Evolutionary conservation across 257 asterid species (phyloP), one percentile per base, ranked within the genome.

Genomic region (Mitragyna speciosa): DNA sequence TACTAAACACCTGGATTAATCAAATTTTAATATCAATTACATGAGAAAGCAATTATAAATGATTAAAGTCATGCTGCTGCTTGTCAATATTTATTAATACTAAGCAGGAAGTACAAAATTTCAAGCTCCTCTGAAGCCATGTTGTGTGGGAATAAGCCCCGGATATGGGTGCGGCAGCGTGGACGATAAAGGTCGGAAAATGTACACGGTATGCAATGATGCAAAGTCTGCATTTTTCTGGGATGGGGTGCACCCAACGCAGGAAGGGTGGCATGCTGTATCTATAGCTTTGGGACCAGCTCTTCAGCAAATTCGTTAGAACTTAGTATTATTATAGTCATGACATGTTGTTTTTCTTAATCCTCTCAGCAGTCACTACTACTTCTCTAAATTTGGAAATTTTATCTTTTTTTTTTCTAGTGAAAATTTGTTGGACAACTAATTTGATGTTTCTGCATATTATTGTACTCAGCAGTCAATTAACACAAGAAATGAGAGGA

Each of bases 211-310:
- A 5, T 95, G 99, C 86, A 82, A 83, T 0, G 87, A 93, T 70
- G 93, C 94, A 0, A 80, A 77, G 45, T 80, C 94, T 5, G 68
- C 91, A 0, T 95, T 95, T 77, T 95, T 95, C 82, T 95, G 99
- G 99, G 99, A 95, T 41, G 41, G 70, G 0, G 82, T 88, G 7
- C 99, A 95, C 83, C 99, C 99, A 7, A 92, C 98, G 0, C 87
- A 93, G 59, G 93, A 94, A n/a, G 99, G 99, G 56, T 95, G 99
- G 99, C 74, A 14, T 15, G 92, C 98, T 4, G 88, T 93, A 2
- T 95, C 79, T 45, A 70, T 36, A 17, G 69, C 79, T 49, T 58
- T 95, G 33, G 73, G 82, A 83, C 74, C 91, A 2, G 75, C 81
- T 73, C 90, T 95, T 51, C 67, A 76, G 30, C 92, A 89, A 77